Evolutionary conservation across 164 flowering plant species (phyloP), one percentile per base, ranked within the genome.

Genomic region (Stephania yunnanensis): DNA sequence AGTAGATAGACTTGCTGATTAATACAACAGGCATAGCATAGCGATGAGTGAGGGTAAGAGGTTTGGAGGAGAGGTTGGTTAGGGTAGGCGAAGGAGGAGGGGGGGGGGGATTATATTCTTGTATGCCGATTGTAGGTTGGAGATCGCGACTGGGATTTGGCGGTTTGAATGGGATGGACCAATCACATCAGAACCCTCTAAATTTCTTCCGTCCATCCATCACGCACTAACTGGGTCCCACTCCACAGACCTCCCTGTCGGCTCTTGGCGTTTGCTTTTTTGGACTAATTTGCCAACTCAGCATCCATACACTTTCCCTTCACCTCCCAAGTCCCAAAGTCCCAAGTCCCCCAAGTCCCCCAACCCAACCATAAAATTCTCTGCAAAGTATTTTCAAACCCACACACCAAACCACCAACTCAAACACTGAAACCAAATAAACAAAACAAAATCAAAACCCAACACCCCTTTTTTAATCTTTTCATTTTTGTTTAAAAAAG

Each of bases 201-300:
- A 74, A 70, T 48, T 70, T 74, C 42, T 25, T 29, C 52, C 74
- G 65, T 50, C 71, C 48, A 55, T 69, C 75, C 72, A 71, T 36
- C 72, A 46, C 71, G 36, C 80, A 78, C 42, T 71, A 67, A 25
- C n/a, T 70, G 68, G 73, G 75, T 58, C 78, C 78, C 74, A 79
- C 66, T 6, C 81, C 73, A n/a, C 29, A 36, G 31, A 71, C 66
- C 66, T 77, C 73, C 78, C 76, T 75, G 79, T 78, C 81, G 81
- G 75, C 69, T 53, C 71, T 74, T 71, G 78, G 65, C 69, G 25
- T 55, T 13, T 58, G 45, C 8, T 13, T 25, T 7, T 30, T 58
- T n/a, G 20, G 66, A 61, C 66, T 61, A 61, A 4, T 61, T 19
- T 61, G 66, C 66, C 66, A 61, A 61, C 9, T 61, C 66, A 61